Conservation (phyloP, 129 eudicot genomes). For the Centaurea solstitialis region DNA sequence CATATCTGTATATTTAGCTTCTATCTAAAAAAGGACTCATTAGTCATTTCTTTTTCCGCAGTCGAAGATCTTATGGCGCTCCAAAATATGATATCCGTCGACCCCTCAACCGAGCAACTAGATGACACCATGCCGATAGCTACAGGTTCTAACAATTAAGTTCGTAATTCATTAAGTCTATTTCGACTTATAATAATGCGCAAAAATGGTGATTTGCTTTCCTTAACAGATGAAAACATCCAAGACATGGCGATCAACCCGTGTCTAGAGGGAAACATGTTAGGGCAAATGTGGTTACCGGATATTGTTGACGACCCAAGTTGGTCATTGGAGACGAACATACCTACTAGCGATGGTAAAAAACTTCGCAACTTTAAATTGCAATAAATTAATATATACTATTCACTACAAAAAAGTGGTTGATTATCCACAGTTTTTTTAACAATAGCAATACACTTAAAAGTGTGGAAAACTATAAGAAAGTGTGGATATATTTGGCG, state of each 20-base stretch:
- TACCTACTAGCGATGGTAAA: not conserved
- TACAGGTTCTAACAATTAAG: not conserved
- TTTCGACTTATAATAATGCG: not conserved
- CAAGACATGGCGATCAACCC: not conserved
- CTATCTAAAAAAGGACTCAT: not conserved
- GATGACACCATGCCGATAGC: not conserved
- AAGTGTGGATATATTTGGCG: too few relatives aligned
- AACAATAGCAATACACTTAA: too few relatives aligned
- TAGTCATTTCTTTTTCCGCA: not conserved
- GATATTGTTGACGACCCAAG: not conserved
- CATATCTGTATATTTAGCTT: not conserved
- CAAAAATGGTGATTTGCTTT: not conserved
- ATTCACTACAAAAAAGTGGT: too few relatives aligned
- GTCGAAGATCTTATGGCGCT: not conserved
- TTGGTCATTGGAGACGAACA: not conserved
- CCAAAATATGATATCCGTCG: not conserved
- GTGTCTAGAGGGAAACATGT: not conserved
- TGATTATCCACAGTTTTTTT: too few relatives aligned
- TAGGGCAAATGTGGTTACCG: not conserved
- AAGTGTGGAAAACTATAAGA: too few relatives aligned
- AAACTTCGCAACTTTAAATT: not conserved
- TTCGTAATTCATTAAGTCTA: not conserved
- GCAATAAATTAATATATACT: not conserved
- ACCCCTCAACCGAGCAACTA: not conserved
- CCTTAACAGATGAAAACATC: not conserved